These are phyloP conservation scores for Adansonia grandidieri DNA, from an alignment of 441 rosid species.

Conservation along the genomic window DNA sequence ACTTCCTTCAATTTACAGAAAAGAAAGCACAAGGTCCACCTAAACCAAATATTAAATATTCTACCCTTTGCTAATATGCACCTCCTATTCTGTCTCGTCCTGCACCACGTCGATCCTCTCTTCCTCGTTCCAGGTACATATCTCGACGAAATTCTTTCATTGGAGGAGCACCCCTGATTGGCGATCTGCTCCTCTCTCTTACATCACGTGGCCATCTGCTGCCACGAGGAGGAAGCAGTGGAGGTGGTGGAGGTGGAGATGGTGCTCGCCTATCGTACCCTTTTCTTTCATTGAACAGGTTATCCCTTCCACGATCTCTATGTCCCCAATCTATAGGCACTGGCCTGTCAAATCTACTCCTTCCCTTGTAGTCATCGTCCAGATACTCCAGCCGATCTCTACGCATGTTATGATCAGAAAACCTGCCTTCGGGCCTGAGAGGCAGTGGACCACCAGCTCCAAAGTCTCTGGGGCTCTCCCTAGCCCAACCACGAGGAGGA, in stretches of 20 bases:
- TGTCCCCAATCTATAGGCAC: slow-evolving; percentile 57
- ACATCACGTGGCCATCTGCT: slow-evolving; percentile 59
- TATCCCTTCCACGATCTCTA: slow-evolving; percentile 61
- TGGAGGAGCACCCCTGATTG: slow-evolving; percentile 26
- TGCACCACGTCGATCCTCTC: slow-evolving; percentile 56
- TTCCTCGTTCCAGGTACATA: slow-evolving; percentile 46
- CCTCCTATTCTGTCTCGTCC: slow-evolving; percentile 58
- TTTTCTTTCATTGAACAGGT: slow-evolving; percentile 55
- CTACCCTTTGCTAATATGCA: slow-evolving; percentile 42
- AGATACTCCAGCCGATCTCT: slow-evolving; percentile 57
- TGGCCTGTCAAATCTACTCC: slow-evolving; percentile 66
- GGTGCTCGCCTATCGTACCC: slow-evolving; percentile 55
- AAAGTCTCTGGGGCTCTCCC: slow-evolving; percentile 1
- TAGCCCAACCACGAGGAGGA: slow-evolving; percentile 23
- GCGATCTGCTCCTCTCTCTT: slow-evolving; percentile 85
- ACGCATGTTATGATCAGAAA: slow-evolving; percentile 54
- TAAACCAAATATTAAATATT: not conserved
- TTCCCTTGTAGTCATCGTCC: slow-evolving; percentile 60
- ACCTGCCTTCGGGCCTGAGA: slow-evolving; percentile 63
- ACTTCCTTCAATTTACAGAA: slow-evolving; percentile 23
- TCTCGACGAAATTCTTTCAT: not conserved
- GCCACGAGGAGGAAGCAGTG: slow-evolving; percentile 50
- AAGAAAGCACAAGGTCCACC: not conserved
- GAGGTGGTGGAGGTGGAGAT: slow-evolving; percentile 43
- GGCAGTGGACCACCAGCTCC: slow-evolving; percentile 49